Base-by-base conservation (phyloP, 2,329 filamentous ascomycete species). In the Cladosporium sp. region DNA sequence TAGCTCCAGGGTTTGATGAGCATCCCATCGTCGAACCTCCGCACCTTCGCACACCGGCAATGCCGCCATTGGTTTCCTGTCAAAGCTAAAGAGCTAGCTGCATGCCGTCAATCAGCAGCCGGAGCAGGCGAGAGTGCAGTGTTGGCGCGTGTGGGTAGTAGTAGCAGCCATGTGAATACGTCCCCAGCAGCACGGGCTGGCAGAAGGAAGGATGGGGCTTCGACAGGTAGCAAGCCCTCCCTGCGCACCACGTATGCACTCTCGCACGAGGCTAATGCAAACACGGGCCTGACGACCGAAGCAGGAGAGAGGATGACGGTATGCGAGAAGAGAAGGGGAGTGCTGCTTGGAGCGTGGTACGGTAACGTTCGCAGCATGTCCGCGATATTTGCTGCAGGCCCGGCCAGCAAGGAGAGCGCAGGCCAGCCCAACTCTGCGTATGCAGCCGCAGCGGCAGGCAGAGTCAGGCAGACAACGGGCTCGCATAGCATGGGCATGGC, bases 41-140 rank as follows among this genome's bases (percentile, higher is more conserved):
- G 49, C 52, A 55, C 47, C 49, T 55, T 47, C 47, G 62, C 47
- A 49, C 52, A 54, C 59, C 65, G 65, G 65, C 58, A 57, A 30
- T 57, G 59, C 66, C 66, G 70, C 73, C 70, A 75, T 75, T 75
- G 74, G 74, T 68, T 67, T 73, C 68, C 62, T 44, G 49, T 38
- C 44, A 73, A 72, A 74, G 73, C 74, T 76, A 76, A 70, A 64
- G 41, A 67, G 51, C 68, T 75, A 76, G 74, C 72, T 75, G 72
- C 73, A 76, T 73, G 61, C 69, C 59, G 51, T 57, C 36, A 49
- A 54, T 34, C 47, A 54, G 60, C 60, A 54, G 60, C 30, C 34
- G 60, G 60, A 41, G 36, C 61, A 52, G 51, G 51, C 32, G 61
- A 55, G 34, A 34, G 26, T 30, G 24, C 61, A 47, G 51, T 52